Evolutionary conservation across 2,329 filamentous ascomycete genomes (phyloP), one percentile per base, ranked within the genome.

Genomic region (Hymenoscyphus albidus): DNA sequence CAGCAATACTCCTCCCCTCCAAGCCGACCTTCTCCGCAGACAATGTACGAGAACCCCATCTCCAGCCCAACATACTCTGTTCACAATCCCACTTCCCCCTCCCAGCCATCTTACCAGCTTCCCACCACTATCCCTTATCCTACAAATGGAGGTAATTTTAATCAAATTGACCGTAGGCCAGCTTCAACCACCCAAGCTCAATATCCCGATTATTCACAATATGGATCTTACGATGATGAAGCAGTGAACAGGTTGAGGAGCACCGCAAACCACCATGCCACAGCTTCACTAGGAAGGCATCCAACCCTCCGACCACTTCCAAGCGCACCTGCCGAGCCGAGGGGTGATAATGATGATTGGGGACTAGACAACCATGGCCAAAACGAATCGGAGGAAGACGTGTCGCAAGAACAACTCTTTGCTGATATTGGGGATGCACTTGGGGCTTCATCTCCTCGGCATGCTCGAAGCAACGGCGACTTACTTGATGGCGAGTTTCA

Each of bases 401-500:
- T 71, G 31, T 69, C 71, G 18, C 75, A 76, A 65, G 74, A 76
- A 59, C 70, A 74, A 61, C 65, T 76, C 3, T 76, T 73, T 65
- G 73, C 73, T 61, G 74, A 76, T 64, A 76, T 76, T 65, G 74
- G 73, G 48, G 70, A 73, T 68, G 74, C 71, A n/a, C 68, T 76
- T n/a, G 67, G 67, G 40, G 65, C 62, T 32, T 63, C 65, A 57
- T 16, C 55, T 32, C 66, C 68, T 57, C 68, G 65, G 59, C 61
- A 48, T n/a, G 62, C 65, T 58, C 67, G 68, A 61, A 66, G 63
- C 14, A 83, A 85, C 68, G 81, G 82, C 40, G 76, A 78, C 67
- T 75, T 82, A 22, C 76, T 78, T 1, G 80, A 82, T 27, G 79
- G 80, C 27, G 80, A 84, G 51, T 67, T 79, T 44, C 79, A 81